phyloP scores from a whole-genome alignment of 495 filamentous ascomycete genomes.

The Durotheca rogersii region DNA sequence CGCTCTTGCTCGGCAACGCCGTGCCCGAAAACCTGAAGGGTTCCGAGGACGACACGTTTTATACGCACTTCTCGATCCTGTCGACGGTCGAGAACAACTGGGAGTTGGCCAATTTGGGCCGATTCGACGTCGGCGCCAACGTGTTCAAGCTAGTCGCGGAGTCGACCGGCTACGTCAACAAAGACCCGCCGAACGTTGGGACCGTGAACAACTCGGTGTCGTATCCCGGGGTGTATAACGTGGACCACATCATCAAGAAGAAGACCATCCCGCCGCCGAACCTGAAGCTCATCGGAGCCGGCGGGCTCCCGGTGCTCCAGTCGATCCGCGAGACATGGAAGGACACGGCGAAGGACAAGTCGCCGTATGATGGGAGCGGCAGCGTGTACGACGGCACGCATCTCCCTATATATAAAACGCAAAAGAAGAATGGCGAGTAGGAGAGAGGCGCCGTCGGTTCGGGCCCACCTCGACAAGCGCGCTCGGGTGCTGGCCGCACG shows the following conservation, averaged over 20 bases:
- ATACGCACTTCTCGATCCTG: constrained; percentile 70
- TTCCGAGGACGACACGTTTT: constrained; percentile 64
- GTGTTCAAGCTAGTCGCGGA: constrained; percentile 62
- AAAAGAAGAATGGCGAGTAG: constrained; percentile 1
- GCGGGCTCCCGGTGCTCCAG: constrained; percentile 40
- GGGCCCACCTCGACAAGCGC: too few species aligned
- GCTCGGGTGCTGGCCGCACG: too few species aligned
- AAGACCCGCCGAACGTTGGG: constrained; percentile 55
- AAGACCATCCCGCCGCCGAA: constrained; percentile 47
- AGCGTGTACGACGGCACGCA: constrained; percentile 44
- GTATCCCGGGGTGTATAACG: constrained; percentile 57
- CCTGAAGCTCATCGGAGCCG: constrained; percentile 44
- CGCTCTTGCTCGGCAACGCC: constrained; percentile 63
- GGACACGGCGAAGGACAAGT: constrained; percentile 19
- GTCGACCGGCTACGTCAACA: constrained; percentile 58
- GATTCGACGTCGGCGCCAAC: constrained; percentile 73
- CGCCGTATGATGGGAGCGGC: constrained; percentile 53
- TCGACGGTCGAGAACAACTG: constrained; percentile 67
- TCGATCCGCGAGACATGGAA: constrained; percentile 37
- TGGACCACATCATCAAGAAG: constrained; percentile 29
- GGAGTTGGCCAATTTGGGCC: constrained; percentile 64
- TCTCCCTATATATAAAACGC: constrained; percentile 24
- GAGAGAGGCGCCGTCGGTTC: too few species aligned
- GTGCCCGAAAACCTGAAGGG: constrained; percentile 57
- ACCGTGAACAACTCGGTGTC: constrained; percentile 65